Evolutionary conservation across 768 basidiomycete genomes (phyloP).

Genomic region (Pleurotus ostreatus): DNA sequence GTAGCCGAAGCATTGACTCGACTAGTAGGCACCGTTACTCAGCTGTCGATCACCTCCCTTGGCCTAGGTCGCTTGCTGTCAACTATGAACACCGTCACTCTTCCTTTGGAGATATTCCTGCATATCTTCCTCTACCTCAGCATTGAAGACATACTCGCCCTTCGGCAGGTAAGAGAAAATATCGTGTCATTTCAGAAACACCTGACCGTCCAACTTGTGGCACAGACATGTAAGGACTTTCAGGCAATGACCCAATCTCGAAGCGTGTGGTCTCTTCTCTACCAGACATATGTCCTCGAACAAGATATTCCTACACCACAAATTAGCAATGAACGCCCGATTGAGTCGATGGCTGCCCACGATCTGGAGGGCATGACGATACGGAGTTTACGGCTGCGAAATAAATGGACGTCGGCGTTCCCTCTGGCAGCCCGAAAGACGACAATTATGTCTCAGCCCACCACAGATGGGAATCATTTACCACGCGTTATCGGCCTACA

Average conservation of each 20-base stretch:
- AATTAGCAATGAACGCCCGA: conserved; percentile 18
- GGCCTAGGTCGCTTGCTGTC: not conserved
- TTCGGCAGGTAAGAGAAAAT: conserved; percentile 40
- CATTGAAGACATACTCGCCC: conserved; percentile 33
- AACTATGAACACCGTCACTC: conserved; percentile 14
- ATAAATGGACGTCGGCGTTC: conserved; percentile 43
- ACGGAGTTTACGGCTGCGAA: conserved; percentile 37
- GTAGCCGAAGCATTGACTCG: not conserved
- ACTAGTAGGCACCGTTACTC: not conserved
- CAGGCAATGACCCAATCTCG: conserved; percentile 38
- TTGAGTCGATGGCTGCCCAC: conserved; percentile 31
- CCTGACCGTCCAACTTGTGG: not conserved
- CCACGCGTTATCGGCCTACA: conserved; percentile 40
- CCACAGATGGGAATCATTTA: conserved; percentile 9
- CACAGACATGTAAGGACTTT: conserved; percentile 45
- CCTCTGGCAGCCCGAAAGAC: conserved; percentile 28
- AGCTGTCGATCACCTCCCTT: not conserved
- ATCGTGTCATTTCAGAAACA: not conserved
- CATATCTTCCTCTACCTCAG: conserved; percentile 37
- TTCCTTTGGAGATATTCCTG: conserved; percentile 49
- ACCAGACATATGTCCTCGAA: conserved; percentile 37
- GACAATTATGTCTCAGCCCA: conserved; percentile 18
- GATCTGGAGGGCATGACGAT: conserved; percentile 41
- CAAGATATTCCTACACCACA: conserved; percentile 44
- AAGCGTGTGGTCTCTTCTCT: conserved; percentile 45